Percentiles rank a stretch among this genome's conserved stretches.
Conservation (phyloP, 306 rosid genomes). For the Senna siamea region DNA sequence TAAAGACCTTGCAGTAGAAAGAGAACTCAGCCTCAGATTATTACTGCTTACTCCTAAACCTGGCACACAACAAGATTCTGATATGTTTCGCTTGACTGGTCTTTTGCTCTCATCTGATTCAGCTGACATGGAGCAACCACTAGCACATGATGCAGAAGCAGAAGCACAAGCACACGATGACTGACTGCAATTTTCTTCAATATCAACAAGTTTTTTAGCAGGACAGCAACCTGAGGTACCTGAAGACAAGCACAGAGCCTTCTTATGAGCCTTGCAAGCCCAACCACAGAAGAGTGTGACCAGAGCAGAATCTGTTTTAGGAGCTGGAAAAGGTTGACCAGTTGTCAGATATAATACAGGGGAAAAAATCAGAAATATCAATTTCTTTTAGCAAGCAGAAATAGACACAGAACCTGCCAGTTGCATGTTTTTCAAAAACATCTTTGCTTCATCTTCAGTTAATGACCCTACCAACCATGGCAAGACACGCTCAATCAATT, state of each 20-base stretch:
- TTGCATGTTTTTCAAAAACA: slow-evolving; percentile 78
- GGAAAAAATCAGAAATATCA: background rate
- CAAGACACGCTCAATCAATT: slow-evolving; percentile 89
- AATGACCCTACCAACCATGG: slow-evolving; percentile 92
- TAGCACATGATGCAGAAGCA: slow-evolving; percentile 56
- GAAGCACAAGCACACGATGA: slow-evolving; percentile 63
- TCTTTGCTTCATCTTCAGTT: slow-evolving; percentile 77
- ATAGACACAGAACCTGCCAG: slow-evolving; percentile 76
- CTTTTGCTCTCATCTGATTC: slow-evolving; percentile 57
- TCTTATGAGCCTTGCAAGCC: slow-evolving; percentile 97
- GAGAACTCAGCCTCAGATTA: slow-evolving; percentile 79
- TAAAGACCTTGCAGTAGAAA: slow-evolving; percentile 72
- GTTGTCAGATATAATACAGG: slow-evolving; percentile 45
- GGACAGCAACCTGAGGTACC: slow-evolving; percentile 75
- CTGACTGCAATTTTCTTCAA: slow-evolving; percentile 63
- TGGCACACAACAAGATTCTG: slow-evolving; percentile 79
- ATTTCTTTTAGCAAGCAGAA: slow-evolving; percentile 38
- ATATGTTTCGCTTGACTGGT: slow-evolving; percentile 57
- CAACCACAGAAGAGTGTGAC: slow-evolving; percentile 95
- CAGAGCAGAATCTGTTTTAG: slow-evolving; percentile 79
- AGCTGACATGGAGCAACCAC: slow-evolving; percentile 56
- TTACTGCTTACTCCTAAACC: slow-evolving; percentile 88
- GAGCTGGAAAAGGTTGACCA: slow-evolving; percentile 71
- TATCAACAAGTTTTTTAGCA: slow-evolving; percentile 68
- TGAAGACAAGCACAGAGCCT: slow-evolving; percentile 81